A percentile compares a stretch with the other conserved stretches of the same genome.
Evolutionary conservation across 1,284 basidiomycete species (phyloP).

Genomic region (Ustilago bromivora): DNA sequence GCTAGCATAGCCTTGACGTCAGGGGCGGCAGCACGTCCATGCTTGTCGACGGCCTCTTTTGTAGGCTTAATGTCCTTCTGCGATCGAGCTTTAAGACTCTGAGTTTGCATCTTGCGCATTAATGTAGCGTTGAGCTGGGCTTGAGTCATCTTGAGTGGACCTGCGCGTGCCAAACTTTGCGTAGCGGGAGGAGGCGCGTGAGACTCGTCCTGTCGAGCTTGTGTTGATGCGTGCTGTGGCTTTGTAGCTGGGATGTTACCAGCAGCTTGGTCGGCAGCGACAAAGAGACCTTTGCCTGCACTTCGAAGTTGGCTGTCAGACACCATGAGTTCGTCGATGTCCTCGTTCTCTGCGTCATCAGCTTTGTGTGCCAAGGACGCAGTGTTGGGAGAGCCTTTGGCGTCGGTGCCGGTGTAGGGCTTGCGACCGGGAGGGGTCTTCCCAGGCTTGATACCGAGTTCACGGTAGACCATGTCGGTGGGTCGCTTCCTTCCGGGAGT

Average conservation of each 20-base stretch:
- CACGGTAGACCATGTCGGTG: constrained; percentile 39
- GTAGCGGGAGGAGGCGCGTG: not conserved
- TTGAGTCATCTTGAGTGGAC: constrained; percentile 46
- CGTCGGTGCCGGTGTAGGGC: constrained; percentile 28
- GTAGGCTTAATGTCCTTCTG: constrained; percentile 26
- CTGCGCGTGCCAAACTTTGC: constrained; percentile 15
- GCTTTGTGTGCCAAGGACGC: not conserved
- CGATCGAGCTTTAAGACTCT: constrained; percentile 43
- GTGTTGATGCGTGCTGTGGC: constrained; percentile 17
- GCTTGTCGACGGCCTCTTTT: constrained; percentile 14
- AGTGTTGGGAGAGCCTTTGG: constrained; percentile 39
- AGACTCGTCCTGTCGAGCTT: constrained; percentile 8
- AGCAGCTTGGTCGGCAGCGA: constrained; percentile 46
- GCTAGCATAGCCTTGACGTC: constrained; percentile 43
- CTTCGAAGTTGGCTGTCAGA: constrained; percentile 47
- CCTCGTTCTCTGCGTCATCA: constrained; percentile 6
- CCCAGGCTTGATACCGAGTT: constrained; percentile 33
- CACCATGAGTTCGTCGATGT: constrained; percentile 30
- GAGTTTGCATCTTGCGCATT: constrained; percentile 50
- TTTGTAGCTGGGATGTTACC: constrained; percentile 34
- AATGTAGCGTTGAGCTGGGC: constrained; percentile 59
- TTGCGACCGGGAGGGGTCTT: constrained; percentile 25
- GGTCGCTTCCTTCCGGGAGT: constrained; percentile 41
- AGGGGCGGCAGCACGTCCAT: constrained; percentile 22
- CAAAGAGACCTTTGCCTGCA: constrained; percentile 48